Percentiles rank a stretch among this genome's conserved stretches.
Conservation (phyloP, 257 asterid species). For the Salvia splendens region DNA sequence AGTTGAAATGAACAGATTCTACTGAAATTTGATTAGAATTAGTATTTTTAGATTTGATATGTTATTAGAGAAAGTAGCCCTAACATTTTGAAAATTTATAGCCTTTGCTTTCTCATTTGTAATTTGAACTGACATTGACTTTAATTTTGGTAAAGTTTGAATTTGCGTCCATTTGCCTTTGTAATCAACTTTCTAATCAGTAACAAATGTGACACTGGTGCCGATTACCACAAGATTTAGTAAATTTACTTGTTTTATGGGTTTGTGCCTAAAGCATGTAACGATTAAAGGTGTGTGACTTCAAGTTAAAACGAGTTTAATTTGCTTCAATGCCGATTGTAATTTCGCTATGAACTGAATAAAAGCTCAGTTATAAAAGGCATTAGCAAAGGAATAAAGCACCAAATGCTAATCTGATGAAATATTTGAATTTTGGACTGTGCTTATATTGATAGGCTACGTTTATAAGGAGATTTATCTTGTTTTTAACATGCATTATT, state of each 20-base stretch:
- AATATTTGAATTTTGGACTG: slow-evolving; percentile 4
- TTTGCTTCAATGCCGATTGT: background rate
- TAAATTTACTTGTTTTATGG: slow-evolving; percentile 3
- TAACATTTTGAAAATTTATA: slow-evolving; percentile 14
- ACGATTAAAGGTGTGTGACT: background rate
- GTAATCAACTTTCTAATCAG: background rate
- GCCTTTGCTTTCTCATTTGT: slow-evolving; percentile 1
- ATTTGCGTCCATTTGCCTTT: slow-evolving; percentile 5
- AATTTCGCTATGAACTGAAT: background rate
- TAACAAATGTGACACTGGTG: slow-evolving; percentile 3
- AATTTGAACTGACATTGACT: background rate
- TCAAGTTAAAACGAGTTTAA: background rate
- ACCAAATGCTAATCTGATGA: background rate
- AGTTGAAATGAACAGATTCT: slow-evolving; percentile 16
- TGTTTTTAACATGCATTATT: slow-evolving; percentile 30
- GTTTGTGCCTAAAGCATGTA: background rate
- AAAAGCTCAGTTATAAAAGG: background rate
- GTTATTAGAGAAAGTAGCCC: slow-evolving; percentile 2
- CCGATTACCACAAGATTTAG: slow-evolving; percentile 13
- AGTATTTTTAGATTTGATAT: slow-evolving; percentile 15
- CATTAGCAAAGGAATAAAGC: background rate
- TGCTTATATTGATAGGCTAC: slow-evolving; percentile 19
- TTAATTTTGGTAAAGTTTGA: background rate
- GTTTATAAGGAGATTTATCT: background rate
- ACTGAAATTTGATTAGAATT: slow-evolving; percentile 4